These are phyloP conservation scores for Fusarium drepaniforme DNA, from an alignment of 2,329 filamentous ascomycete species.

Conservation along the genomic window DNA sequence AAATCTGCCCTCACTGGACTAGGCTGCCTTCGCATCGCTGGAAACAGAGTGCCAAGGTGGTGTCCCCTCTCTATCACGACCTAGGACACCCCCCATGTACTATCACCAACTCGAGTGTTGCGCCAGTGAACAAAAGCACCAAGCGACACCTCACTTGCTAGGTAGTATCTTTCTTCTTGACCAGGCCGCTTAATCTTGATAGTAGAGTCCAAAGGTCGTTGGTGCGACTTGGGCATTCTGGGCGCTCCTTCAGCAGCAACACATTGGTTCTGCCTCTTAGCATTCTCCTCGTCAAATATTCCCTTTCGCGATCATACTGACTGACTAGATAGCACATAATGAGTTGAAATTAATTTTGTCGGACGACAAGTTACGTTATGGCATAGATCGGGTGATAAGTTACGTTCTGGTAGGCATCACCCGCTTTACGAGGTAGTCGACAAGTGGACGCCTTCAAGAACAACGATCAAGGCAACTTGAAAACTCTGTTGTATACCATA, in stretches of 20 bases:
- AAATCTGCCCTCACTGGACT: not conserved
- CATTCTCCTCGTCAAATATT: constrained; percentile 25
- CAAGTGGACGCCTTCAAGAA: not conserved
- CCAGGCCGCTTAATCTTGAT: constrained; percentile 19
- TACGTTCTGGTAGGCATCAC: constrained; percentile 13
- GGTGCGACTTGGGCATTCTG: constrained; percentile 25
- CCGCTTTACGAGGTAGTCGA: not conserved
- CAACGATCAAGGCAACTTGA: not conserved
- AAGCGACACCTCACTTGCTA: not conserved
- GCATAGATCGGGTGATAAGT: too few relatives aligned
- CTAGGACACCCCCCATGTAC: too few relatives aligned
- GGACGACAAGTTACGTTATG: constrained; percentile 10
- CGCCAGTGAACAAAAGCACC: not conserved
- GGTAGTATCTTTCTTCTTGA: not conserved
- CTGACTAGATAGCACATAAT: constrained; percentile 2
- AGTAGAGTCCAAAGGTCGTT: constrained; percentile 15
- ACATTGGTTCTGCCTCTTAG: constrained; percentile 23
- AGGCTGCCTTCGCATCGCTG: not conserved
- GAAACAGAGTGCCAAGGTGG: not conserved
- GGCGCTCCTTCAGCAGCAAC: not conserved
- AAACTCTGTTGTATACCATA: not conserved
- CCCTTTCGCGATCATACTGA: constrained; percentile 16
- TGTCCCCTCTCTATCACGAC: not conserved
- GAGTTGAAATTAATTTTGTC: not conserved
- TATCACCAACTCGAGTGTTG: not conserved